Percentiles rank a stretch among this genome's conserved stretches.
These are phyloP conservation scores for Russula ochroleuca DNA, from an alignment of 768 basidiomycete genomes.

Conservation along the genomic window DNA sequence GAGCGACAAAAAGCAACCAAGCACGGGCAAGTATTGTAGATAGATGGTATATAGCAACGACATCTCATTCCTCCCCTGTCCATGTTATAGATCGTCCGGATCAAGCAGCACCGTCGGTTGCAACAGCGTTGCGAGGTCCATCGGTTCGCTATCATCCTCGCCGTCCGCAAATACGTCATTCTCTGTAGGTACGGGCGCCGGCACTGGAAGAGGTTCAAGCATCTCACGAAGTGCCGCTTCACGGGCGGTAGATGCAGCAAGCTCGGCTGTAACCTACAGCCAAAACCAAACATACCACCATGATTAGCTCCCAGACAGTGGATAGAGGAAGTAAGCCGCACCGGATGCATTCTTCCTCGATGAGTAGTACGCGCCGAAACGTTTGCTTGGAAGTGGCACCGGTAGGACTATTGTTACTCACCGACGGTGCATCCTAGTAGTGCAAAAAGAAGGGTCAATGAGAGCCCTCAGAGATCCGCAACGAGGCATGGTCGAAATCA, in stretches of 20 bases:
- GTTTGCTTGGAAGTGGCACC: neutral
- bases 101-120: constrained; percentile 23
- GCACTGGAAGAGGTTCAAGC: neutral
- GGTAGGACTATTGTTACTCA: neutral
- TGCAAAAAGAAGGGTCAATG: neutral
- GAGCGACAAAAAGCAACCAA: neutral
- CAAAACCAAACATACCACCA: neutral
- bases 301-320: neutral
- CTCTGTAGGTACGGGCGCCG: constrained; percentile 1
- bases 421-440: neutral
- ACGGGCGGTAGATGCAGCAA: constrained; percentile 21
- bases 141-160: constrained; percentile 20
- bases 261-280: constrained; percentile 22
- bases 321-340: neutral
- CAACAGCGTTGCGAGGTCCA: constrained; percentile 28
- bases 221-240: constrained; percentile 19
- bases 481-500: neutral
- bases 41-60: neutral
- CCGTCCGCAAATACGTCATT: constrained; percentile 8
- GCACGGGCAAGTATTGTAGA: neutral
- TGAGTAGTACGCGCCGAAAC: constrained; percentile 20
- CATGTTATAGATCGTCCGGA: constrained; percentile 10
- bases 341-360: constrained; percentile 29
- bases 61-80: neutral
- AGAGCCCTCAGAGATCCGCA: neutral